Conservation (phyloP, 805 yeast species). For the Pichia insulana region DNA sequence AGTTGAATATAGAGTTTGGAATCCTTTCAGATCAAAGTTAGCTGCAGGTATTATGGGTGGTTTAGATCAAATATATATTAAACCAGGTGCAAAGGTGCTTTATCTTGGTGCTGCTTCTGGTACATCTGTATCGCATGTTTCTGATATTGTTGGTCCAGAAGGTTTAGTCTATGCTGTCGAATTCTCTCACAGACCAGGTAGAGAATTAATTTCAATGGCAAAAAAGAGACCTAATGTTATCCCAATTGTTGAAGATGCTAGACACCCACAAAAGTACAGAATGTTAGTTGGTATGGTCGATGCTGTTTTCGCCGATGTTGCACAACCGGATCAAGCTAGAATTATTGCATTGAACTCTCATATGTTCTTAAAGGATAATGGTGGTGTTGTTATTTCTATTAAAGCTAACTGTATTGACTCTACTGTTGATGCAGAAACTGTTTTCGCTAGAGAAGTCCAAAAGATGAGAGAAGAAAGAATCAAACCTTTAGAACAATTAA, state of each 20-base stretch:
- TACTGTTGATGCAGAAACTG: slow-evolving; percentile 98
- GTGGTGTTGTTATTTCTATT: slow-evolving; percentile 97
- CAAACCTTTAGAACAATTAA: slow-evolving; percentile 96
- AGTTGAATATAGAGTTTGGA: slow-evolving; percentile 99
- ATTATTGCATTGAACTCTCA: slow-evolving; percentile 97
- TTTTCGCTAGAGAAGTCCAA: slow-evolving; percentile 98
- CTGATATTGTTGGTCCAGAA: slow-evolving; percentile 98
- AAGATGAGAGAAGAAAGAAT: slow-evolving; percentile 97
- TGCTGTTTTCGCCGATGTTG: slow-evolving; percentile 97
- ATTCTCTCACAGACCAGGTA: slow-evolving; percentile 99
- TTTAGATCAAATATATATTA: slow-evolving; percentile 93
- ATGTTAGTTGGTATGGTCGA: slow-evolving; percentile 99
- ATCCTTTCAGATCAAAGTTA: slow-evolving; percentile 98
- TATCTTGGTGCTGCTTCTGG: slow-evolving; percentile 99
- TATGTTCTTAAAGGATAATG: slow-evolving; percentile 95
- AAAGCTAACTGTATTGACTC: slow-evolving; percentile 99
- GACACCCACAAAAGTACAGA: slow-evolving; percentile 99
- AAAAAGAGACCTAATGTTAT: slow-evolving; percentile 99
- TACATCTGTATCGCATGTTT: slow-evolving; percentile 96
- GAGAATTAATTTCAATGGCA: slow-evolving; percentile 98
- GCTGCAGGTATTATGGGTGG: slow-evolving; percentile 99
- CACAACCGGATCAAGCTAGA: slow-evolving; percentile 99
- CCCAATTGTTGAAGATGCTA: slow-evolving; percentile 98
- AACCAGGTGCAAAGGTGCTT: slow-evolving; percentile 95
- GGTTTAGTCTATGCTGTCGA: slow-evolving; percentile 98